A percentile compares a stretch with the other conserved stretches of the same genome.
Evolutionary conservation across 352 stramenopile genomes (phyloP).

Genomic region (Saprolegnia parasitica): DNA sequence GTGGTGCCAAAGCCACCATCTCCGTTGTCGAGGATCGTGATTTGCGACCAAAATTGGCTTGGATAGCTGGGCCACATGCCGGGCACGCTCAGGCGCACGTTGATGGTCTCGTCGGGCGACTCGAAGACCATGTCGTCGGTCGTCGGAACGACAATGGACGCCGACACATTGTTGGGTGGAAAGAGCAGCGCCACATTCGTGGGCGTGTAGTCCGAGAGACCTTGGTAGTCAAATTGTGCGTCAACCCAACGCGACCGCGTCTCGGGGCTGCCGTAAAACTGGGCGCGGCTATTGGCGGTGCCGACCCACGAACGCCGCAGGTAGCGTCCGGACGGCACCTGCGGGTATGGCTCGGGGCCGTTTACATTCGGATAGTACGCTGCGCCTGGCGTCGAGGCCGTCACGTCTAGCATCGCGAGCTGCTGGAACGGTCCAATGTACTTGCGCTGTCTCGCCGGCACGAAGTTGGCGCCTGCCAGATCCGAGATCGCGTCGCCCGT

Average conservation of each 20-base stretch:
- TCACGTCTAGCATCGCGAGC: constrained; percentile 54
- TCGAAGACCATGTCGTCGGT: constrained; percentile 89
- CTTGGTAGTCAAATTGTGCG: constrained; percentile 84
- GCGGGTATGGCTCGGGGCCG: constrained; percentile 76
- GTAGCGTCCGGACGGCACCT: constrained; percentile 54
- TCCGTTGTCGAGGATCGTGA: constrained; percentile 89
- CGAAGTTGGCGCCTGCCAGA: constrained; percentile 37
- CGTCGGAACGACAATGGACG: constrained; percentile 78
- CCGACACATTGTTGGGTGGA: constrained; percentile 17
- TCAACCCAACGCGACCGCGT: constrained; percentile 72
- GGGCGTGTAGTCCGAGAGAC: constrained; percentile 83
- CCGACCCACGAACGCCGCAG: constrained; percentile 59
- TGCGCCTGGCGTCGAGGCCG: constrained; percentile 33
- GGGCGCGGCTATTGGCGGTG: constrained; percentile 79
- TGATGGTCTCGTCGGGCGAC: constrained; percentile 86
- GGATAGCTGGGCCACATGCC: constrained; percentile 89
- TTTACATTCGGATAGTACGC: constrained; percentile 35
- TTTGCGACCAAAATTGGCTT: constrained; percentile 76
- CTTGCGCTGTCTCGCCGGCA: constrained; percentile 12
- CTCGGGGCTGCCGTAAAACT: constrained; percentile 88
- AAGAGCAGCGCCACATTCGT: constrained; percentile 32
- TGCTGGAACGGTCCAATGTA: constrained; percentile 61
- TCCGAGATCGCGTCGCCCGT: constrained; percentile 72
- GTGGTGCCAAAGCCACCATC: constrained; percentile 81
- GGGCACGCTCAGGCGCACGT: constrained; percentile 85